Base-by-base conservation (phyloP, 768 basidiomycete genomes). In the Chalciporus piperatus region DNA sequence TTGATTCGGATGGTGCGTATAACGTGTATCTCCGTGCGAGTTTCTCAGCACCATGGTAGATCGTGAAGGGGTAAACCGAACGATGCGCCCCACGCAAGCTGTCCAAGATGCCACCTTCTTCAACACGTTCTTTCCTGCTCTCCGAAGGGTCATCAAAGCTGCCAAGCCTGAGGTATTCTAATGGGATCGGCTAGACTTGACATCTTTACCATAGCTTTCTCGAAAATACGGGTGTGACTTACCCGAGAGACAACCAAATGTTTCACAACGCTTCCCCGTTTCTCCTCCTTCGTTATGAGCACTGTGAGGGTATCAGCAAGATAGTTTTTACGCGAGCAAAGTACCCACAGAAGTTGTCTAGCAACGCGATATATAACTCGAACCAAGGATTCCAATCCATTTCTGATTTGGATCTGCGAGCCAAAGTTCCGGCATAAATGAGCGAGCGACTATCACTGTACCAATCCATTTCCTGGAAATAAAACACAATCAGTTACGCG, bases 301-400 rank as follows among this genome's bases (percentile, higher is more conserved):
- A 90, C 87, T 89, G 52, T n/a, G 19, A 40, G 6, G 19, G 12
- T 2, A 42, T 58, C 38, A 60, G 53, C 22, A 57, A 45, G 25
- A 20, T 4, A 11, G n/a, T 12, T 16, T 19, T 45, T 40, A 14
- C 33, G 16, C n/a, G 19, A 20, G 48, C 4, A 12, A 19, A 37
- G 50, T 17, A 63, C 84, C 59, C 56, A 92, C 90, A 72, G 66
- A 83, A 88, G 61, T 92, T 89, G 64, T 93, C 91, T 39, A 92
- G 64, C 14, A 93, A 66, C 7, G 81, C 83, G 11, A 81, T 81
- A 30, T 78, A 75, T 39, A 87, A 70, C 52, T 89, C 86, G 27
- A 67, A 73, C 92, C 92, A 94, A 37, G 80, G 79, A 56, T 81
- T 77, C 67, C 84, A 81, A 8, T 81, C 81, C 28, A 81, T 76